Conservation (phyloP, 148 eudicot species). For the Talinum fruticosum region DNA sequence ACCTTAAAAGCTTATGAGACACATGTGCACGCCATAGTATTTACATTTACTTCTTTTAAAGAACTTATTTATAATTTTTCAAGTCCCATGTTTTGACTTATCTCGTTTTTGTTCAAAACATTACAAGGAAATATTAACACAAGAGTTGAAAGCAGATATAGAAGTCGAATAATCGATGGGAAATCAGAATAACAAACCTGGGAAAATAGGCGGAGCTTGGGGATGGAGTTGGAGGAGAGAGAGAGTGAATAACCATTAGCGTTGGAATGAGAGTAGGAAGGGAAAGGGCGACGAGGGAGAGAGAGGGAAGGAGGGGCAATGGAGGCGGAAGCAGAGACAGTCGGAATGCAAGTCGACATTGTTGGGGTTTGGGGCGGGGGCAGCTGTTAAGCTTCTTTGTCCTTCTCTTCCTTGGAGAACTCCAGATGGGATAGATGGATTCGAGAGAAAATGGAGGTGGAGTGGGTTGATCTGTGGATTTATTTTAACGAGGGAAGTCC, state of each 20-base stretch:
- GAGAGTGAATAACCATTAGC: no score
- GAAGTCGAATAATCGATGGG: neutral
- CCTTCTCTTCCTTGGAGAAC: neutral
- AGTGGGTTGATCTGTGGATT: no score
- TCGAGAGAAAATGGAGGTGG: no score
- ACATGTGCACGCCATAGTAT: no score
- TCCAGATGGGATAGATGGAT: neutral
- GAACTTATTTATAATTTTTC: no score
- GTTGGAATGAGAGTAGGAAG: neutral
- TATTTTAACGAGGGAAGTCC: no score
- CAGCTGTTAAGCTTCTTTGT: neutral
- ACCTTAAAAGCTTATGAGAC: no score
- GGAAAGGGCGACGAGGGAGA: constrained; percentile 14
- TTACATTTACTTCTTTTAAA: no score
- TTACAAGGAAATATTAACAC: no score
- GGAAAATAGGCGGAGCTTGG: constrained; percentile 23
- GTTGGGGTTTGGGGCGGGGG: neutral
- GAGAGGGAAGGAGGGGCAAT: constrained; percentile 4
- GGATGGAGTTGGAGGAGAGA: constrained; percentile 28
- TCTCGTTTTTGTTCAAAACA: no score
- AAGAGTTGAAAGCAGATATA: no score
- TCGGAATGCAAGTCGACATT: constrained; percentile 25
- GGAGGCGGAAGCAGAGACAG: constrained; percentile 9
- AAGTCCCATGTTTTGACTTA: no score
- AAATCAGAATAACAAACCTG: constrained; percentile 7